These are phyloP conservation scores for Trichophaea hybrida DNA, from an alignment of 2,329 filamentous ascomycete genomes.

Conservation along the genomic window DNA sequence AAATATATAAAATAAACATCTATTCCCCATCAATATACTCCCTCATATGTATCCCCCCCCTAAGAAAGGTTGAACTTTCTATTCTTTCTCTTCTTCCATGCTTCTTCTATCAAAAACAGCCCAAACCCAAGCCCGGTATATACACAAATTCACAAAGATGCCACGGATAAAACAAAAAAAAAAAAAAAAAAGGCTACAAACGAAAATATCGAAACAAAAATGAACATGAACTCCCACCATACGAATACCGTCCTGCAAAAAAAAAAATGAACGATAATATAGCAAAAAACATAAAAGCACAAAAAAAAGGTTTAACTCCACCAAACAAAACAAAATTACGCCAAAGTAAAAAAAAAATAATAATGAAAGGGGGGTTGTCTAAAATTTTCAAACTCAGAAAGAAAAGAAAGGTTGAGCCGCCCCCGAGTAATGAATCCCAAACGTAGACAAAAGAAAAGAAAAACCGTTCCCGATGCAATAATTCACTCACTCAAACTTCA, in stretches of 20 bases:
- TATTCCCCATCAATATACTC: no score
- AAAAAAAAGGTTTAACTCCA: not conserved
- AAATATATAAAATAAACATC: no score
- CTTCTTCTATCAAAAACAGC: no score
- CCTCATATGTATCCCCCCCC: no score
- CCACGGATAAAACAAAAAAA: not conserved
- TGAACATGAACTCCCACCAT: not conserved
- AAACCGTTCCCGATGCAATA: slow-evolving; percentile 4
- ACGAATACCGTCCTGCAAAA: no score
- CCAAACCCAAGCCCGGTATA: no score
- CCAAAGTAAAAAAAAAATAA: no score
- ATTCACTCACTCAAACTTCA: not conserved
- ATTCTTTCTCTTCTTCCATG: no score
- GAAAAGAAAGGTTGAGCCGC: no score
- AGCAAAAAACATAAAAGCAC: not conserved
- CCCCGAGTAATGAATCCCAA: not conserved
- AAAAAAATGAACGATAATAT: slow-evolving; percentile 3
- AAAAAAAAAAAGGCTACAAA: not conserved
- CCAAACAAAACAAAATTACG: not conserved
- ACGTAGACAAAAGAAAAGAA: slow-evolving; percentile 6
- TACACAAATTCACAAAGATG: not conserved
- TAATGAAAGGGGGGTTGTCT: no score
- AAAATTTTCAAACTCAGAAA: no score
- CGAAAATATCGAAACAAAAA: not conserved
- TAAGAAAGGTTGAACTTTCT: no score